These are phyloP conservation scores for Monilinia fructicola DNA, from an alignment of 2,329 filamentous ascomycete genomes.

Conservation along the genomic window DNA sequence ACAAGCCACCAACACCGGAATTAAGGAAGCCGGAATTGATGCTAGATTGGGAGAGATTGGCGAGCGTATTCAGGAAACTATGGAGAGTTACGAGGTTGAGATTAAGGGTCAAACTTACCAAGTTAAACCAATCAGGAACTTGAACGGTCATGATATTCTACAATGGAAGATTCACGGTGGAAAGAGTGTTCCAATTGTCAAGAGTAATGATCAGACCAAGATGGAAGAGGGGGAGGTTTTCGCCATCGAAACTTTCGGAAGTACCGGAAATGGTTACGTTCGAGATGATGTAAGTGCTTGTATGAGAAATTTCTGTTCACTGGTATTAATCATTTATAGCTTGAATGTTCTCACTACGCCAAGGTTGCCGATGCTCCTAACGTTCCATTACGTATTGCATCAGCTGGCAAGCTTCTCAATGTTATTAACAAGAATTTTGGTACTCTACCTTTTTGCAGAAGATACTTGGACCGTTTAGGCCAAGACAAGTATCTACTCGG, in stretches of 20 bases:
- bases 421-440: slow-evolving; percentile 97
- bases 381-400: slow-evolving; percentile 72
- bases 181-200: slow-evolving; percentile 93
- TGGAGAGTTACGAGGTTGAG: slow-evolving; percentile 62
- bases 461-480: slow-evolving; percentile 88
- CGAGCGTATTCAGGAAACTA: slow-evolving; percentile 58
- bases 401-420: slow-evolving; percentile 80
- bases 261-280: slow-evolving; percentile 86
- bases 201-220: slow-evolving; percentile 82
- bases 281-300: slow-evolving; percentile 68
- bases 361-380: slow-evolving; percentile 70
- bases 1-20: slow-evolving; percentile 70
- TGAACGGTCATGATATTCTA: slow-evolving; percentile 77
- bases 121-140: slow-evolving; percentile 54
- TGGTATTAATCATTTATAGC: slow-evolving; percentile 44
- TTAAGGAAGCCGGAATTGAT: slow-evolving; percentile 89
- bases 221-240: slow-evolving; percentile 98
- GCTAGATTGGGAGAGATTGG: slow-evolving; percentile 72
- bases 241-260: slow-evolving; percentile 94
- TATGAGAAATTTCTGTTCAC: neutral
- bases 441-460: slow-evolving; percentile 84
- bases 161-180: slow-evolving; percentile 88
- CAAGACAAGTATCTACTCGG: slow-evolving; percentile 93
- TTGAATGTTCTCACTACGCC: slow-evolving; percentile 87
- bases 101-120: slow-evolving; percentile 53